phyloP scores from a whole-genome alignment of 495 filamentous ascomycete genomes.

The Saxispiralis lemnorum region DNA sequence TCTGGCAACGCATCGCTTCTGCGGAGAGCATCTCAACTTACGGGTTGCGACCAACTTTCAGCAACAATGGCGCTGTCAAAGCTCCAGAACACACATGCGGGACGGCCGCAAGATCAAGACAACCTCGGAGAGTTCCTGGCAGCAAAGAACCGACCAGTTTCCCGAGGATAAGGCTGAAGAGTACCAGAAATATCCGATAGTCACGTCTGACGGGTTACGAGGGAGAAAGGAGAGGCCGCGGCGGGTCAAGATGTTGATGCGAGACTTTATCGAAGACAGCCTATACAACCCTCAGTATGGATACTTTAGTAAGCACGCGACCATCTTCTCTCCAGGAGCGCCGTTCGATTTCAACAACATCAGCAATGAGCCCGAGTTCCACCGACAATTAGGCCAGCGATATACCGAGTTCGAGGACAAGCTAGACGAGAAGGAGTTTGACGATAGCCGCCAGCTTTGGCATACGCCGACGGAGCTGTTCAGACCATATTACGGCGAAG shows the following conservation, averaged over 20 bases:
- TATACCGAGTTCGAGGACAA: conserved; percentile 83
- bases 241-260: conserved; percentile 85
- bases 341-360: conserved; percentile 82
- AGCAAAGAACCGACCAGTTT: conserved; percentile 55
- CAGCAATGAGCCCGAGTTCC: conserved; percentile 67
- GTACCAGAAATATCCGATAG: conserved; percentile 59
- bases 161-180: conserved; percentile 61
- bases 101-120: conserved; percentile 3
- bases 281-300: conserved; percentile 95
- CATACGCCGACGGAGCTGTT: conserved; percentile 97
- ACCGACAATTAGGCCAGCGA: conserved; percentile 50
- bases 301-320: conserved; percentile 93
- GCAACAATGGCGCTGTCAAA: conserved; percentile 5
- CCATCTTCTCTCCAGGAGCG: conserved; percentile 82
- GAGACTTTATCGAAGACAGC: conserved; percentile 96
- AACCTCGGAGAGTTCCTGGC: conserved; percentile 44
- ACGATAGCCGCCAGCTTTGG: conserved; percentile 82
- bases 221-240: conserved; percentile 55
- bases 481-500: conserved; percentile 88
- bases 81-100: not conserved
- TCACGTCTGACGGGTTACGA: conserved; percentile 64
- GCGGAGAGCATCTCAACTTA: conserved; percentile 38
- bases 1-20: conserved; percentile 50
- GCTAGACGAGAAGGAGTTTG: conserved; percentile 49
- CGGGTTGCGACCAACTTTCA: conserved; percentile 23